A percentile compares a stretch with the other conserved stretches of the same genome.
phyloP scores from a whole-genome alignment of 306 rosid species.

The Trifolium fragiferum region DNA sequence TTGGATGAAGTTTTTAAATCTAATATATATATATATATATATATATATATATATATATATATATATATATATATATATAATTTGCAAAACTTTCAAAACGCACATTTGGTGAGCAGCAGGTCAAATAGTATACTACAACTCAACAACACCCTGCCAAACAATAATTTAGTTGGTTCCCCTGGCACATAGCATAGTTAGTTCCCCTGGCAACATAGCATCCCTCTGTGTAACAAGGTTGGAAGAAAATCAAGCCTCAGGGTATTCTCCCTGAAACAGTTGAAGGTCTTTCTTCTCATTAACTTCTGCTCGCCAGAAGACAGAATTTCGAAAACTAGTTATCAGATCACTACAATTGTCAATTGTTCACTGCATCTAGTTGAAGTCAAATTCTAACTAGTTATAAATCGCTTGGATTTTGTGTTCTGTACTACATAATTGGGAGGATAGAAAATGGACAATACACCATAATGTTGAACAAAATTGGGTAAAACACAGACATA shows the following conservation, averaged over 20 bases:
- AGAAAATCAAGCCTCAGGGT: neutral
- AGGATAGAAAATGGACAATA: constrained; percentile 17
- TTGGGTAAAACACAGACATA: constrained; percentile 13
- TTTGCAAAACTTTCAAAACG: neutral
- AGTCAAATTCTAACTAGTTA: constrained; percentile 6
- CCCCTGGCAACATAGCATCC: neutral
- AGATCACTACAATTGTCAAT: constrained; percentile 1
- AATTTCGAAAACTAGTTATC: neutral
- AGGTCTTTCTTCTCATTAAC: neutral
- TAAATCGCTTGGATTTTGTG: constrained; percentile 13
- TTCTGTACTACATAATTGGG: neutral
- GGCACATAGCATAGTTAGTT: neutral
- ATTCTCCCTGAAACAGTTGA: neutral
- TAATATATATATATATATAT: too few relatives aligned
- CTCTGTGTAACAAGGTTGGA: neutral
- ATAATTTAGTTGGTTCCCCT: neutral
- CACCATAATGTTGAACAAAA: constrained; percentile 7
- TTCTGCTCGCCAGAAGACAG: neutral
- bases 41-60: too few relatives aligned
- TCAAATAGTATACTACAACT: neutral
- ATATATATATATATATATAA: too few relatives aligned
- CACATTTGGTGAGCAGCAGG: neutral
- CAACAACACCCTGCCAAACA: neutral
- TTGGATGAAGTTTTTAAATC: neutral
- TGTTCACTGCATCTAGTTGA: neutral